These are phyloP conservation scores for Coemansia pectinata DNA, from an alignment of 192 early-diverging fungal genomes.

Conservation along the genomic window DNA sequence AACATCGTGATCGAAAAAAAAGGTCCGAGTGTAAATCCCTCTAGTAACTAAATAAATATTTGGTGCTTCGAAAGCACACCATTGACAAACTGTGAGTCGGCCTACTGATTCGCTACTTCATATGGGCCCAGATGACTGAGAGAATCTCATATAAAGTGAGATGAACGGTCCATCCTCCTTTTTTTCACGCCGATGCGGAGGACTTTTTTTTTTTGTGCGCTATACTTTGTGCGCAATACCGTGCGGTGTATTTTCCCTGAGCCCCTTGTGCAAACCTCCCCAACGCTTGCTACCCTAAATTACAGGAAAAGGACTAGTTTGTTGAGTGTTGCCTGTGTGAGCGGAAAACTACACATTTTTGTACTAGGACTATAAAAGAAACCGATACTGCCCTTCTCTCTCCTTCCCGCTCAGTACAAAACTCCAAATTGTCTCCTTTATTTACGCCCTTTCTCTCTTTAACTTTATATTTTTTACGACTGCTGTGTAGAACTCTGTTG, in stretches of 20 bases:
- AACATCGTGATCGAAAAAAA: neutral
- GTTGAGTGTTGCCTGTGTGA: neutral
- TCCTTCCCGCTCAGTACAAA: neutral
- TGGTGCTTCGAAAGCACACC: neutral
- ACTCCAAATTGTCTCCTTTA: neutral
- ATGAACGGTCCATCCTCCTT: neutral
- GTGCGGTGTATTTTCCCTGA: neutral
- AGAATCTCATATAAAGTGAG: neutral
- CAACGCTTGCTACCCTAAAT: neutral
- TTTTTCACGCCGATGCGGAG: neutral
- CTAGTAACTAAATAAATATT: neutral
- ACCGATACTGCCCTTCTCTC: neutral
- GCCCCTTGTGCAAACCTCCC: neutral
- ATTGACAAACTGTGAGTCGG: neutral
- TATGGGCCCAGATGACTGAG: neutral
- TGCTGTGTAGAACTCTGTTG: conserved; percentile 31
- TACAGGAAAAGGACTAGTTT: neutral
- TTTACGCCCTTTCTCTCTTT: neutral
- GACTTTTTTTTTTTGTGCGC: neutral
- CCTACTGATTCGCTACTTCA: neutral
- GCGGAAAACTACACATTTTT: neutral
- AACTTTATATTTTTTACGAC: conserved; percentile 13
- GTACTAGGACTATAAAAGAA: neutral
- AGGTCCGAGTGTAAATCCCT: neutral
- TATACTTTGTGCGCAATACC: neutral